Percentiles rank a stretch among this genome's conserved stretches.
Evolutionary conservation across 2,329 filamentous ascomycete genomes (phyloP).

Genomic region (Talaromyces sp.): DNA sequence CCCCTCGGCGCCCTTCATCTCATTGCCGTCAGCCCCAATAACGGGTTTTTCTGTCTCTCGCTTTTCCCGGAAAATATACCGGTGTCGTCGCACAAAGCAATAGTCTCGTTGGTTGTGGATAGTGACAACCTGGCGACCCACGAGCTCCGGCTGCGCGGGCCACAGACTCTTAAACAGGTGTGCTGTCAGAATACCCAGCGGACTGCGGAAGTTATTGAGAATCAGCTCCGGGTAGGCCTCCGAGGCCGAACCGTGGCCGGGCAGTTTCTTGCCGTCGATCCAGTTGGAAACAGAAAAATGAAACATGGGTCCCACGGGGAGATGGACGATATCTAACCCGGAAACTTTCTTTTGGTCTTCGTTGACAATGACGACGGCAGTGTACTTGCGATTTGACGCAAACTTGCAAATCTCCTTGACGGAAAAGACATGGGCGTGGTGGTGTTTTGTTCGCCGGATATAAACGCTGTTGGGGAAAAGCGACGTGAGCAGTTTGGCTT

Average conservation of each 20-base stretch:
- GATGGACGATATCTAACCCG: slow-evolving; percentile 75
- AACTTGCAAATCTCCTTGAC: slow-evolving; percentile 85
- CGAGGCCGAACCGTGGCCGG: slow-evolving; percentile 84
- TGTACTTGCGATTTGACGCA: slow-evolving; percentile 75
- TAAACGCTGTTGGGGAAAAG: slow-evolving; percentile 79
- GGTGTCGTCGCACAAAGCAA: slow-evolving; percentile 84
- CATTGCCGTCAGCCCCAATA: slow-evolving; percentile 72
- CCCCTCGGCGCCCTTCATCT: slow-evolving; percentile 76
- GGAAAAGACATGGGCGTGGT: slow-evolving; percentile 84
- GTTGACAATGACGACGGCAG: slow-evolving; percentile 75
- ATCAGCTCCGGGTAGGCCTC: slow-evolving; percentile 86
- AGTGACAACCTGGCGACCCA: slow-evolving; percentile 84
- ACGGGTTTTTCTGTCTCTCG: slow-evolving; percentile 81
- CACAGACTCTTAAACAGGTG: slow-evolving; percentile 76
- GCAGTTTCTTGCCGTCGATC: slow-evolving; percentile 79
- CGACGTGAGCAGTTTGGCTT: slow-evolving; percentile 70
- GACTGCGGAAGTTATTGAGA: slow-evolving; percentile 91
- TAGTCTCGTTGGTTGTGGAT: slow-evolving; percentile 94
- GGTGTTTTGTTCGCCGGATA: slow-evolving; percentile 77
- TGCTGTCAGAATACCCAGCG: slow-evolving; percentile 80
- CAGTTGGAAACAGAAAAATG: slow-evolving; percentile 90
- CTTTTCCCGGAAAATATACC: slow-evolving; percentile 92
- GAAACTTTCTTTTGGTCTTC: slow-evolving; percentile 84
- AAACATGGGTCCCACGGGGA: slow-evolving; percentile 82
- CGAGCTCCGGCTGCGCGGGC: slow-evolving; percentile 74